Base-by-base conservation (phyloP, 2,329 filamentous ascomycete species). In the Aspergillus aculeatus region DNA sequence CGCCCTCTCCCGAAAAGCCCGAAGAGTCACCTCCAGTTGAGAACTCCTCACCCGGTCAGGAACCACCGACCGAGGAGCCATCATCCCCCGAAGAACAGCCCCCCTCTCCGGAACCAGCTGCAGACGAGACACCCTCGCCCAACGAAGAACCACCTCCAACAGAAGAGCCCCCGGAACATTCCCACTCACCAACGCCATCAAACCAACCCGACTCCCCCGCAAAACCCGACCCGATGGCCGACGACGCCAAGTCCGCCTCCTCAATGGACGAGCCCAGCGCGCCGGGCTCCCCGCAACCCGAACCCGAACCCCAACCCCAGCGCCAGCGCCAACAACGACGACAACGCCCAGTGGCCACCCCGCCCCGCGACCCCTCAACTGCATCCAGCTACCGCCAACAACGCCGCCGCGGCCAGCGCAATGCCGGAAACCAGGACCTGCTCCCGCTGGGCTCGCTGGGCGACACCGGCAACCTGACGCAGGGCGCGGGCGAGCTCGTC, bases 371-470 rank as follows among this genome's bases (percentile, higher is more conserved):
- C 68, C 69, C 49, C 48, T 72, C 65, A 71, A 74, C 58, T 73
- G 70, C 64, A 84, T 85, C 66, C 79, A 78, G 31, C 58, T 74
- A 74, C 44, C 83, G 84, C 62, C 82, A 83, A 64, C 84, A 85
- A 68, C 78, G 80, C 57, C 78, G 78, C 49, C 73, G 82, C 73
- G 81, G 82, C 72, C 77, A 81, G 62, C 73, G 75, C 35, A 29
- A 29, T 7, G 71, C 75, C 48, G 66, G 57, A 66, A 73, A 67
- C 72, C 75, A 78, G 60, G 76, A 76, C 32, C 75, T 77, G 51
- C 74, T 73, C 5, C 68, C 71, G 0, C 68, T 73, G 44, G 71
- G 82, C 10, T 81, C 81, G 1, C 79, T 86, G 2, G 83, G 81
- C 58, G 81, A 81, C 62, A 84, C 86, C 60, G 81, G 82, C 58